These are phyloP conservation scores for Botryotinia calthae DNA, from an alignment of 2,329 filamentous ascomycete species.

Conservation along the genomic window DNA sequence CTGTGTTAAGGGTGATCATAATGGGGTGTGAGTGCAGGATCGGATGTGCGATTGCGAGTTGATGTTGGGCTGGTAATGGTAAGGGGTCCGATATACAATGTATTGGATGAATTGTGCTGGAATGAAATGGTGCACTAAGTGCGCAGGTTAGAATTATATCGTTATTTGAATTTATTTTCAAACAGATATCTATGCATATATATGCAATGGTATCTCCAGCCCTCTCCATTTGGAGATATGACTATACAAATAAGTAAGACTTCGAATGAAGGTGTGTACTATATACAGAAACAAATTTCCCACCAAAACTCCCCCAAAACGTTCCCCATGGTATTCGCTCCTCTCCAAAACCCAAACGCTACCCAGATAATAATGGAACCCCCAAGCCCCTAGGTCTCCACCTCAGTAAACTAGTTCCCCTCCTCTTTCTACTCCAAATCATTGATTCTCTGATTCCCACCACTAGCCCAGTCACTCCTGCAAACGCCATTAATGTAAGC, in stretches of 20 bases:
- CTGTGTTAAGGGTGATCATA: not conserved
- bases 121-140: not conserved
- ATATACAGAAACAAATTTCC: not conserved
- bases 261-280: not conserved
- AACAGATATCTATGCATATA: not conserved
- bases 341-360: not conserved
- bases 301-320: not conserved
- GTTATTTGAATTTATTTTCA: not conserved
- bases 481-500: conserved; percentile 5
- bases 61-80: not conserved
- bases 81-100: not conserved
- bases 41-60: not conserved
- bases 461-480: conserved; percentile 1
- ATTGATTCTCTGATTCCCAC: conserved; percentile 16
- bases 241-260: not conserved
- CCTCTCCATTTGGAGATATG: too few species aligned
- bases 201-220: not conserved
- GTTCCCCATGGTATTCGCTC: not conserved
- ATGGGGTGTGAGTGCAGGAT: not conserved
- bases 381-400: conserved; percentile 14
- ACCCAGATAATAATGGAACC: conserved; percentile 13
- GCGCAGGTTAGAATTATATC: not conserved
- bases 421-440: conserved; percentile 9
- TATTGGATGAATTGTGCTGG: not conserved
- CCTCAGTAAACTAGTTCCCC: conserved; percentile 4